Evolutionary conservation across 2,329 filamentous ascomycete genomes (phyloP).

Genomic region (Pyrenochaeta sp.): DNA sequence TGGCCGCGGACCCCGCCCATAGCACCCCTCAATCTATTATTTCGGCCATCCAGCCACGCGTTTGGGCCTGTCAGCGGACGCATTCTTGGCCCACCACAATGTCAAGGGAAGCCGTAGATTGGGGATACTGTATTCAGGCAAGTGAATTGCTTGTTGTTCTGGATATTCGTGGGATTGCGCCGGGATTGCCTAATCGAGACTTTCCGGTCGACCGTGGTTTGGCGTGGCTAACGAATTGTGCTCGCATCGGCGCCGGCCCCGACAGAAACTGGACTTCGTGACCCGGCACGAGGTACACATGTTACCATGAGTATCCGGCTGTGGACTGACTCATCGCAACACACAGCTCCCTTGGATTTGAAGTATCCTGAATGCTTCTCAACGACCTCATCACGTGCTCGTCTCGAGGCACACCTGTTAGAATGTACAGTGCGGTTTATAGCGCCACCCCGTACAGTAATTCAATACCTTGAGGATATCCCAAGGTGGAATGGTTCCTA

Average conservation of each 20-base stretch:
- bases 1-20: slow-evolving; percentile 15
- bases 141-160: slow-evolving; percentile 10
- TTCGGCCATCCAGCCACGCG: not conserved
- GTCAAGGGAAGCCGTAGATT: not conserved
- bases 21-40: not conserved
- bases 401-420: not conserved
- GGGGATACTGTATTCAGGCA: slow-evolving; percentile 31
- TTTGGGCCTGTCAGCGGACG: slow-evolving; percentile 1
- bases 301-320: not conserved
- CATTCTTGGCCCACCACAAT: slow-evolving; percentile 10
- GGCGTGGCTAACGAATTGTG: not conserved
- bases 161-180: slow-evolving; percentile 17
- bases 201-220: slow-evolving; percentile 13
- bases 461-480: not conserved
- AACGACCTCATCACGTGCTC: not conserved
- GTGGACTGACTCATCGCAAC: not conserved
- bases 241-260: slow-evolving; percentile 27
- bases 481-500: not conserved
- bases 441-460: not conserved
- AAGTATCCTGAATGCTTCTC: not conserved
- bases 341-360: not conserved
- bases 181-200: slow-evolving; percentile 30
- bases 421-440: not conserved
- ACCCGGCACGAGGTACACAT: slow-evolving; percentile 1
- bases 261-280: not conserved